Percentiles rank a stretch among this genome's conserved stretches.
These are phyloP conservation scores for Trifolium dubium DNA, from an alignment of 306 rosid genomes.

Conservation along the genomic window DNA sequence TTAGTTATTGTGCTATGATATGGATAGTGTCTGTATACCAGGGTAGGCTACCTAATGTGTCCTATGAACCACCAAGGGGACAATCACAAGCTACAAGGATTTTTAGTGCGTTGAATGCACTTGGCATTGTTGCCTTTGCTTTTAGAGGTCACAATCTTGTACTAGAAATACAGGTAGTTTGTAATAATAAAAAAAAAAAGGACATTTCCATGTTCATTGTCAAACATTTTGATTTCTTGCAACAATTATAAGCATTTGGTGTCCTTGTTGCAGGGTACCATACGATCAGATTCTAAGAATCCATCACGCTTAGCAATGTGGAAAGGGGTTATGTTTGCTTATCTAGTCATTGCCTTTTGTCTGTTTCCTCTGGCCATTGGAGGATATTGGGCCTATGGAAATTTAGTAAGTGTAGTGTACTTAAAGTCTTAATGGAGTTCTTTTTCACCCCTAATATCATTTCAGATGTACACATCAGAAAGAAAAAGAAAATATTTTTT, in stretches of 20 bases:
- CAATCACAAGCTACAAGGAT: constrained; percentile 42
- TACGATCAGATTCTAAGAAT: constrained; percentile 59
- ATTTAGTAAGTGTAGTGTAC: constrained; percentile 48
- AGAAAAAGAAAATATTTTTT: neutral
- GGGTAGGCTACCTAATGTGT: constrained; percentile 43
- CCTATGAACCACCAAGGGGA: constrained; percentile 46
- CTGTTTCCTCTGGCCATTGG: constrained; percentile 73
- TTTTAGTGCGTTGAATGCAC: constrained; percentile 57
- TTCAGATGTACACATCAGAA: neutral
- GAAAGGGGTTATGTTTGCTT: constrained; percentile 71
- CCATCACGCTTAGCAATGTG: constrained; percentile 80
- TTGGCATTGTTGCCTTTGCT: constrained; percentile 76
- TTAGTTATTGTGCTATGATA: constrained; percentile 62
- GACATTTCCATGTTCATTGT: neutral
- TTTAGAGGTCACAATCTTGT: constrained; percentile 87
- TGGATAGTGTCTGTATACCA: constrained; percentile 59
- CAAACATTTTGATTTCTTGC: neutral
- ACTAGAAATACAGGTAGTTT: constrained; percentile 74
- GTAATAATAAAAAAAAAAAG: no score
- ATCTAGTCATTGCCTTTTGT: constrained; percentile 66
- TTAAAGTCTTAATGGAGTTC: neutral
- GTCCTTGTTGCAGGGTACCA: constrained; percentile 60
- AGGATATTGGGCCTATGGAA: constrained; percentile 78
- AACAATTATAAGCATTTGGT: constrained; percentile 2
- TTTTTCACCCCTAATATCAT: neutral